Percentiles rank a stretch among this genome's conserved stretches.
phyloP scores from a whole-genome alignment of 163 green algal species.

The Scenedesmus sp. region DNA sequence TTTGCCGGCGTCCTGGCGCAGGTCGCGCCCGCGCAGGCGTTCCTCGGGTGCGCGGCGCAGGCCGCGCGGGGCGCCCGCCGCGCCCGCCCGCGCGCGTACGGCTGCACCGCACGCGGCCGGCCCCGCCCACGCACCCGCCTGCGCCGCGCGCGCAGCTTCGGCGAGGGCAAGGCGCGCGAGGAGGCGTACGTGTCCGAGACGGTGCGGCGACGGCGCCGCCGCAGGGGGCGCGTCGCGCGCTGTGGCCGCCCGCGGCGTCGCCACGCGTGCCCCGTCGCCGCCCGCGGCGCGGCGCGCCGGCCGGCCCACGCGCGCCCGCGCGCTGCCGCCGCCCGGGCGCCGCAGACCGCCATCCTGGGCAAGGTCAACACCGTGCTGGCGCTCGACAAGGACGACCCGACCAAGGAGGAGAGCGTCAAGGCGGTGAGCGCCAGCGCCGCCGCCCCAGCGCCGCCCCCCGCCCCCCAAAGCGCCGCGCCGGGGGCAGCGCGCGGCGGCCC shows the following conservation, averaged over 20 bases:
- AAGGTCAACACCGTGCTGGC: slow-evolving; percentile 67
- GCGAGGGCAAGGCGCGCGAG: slow-evolving; percentile 50
- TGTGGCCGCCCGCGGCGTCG: too few species aligned
- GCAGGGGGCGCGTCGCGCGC: too few species aligned
- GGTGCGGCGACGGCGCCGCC: too few species aligned
- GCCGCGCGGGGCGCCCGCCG: too few species aligned
- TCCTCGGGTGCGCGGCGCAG: too few species aligned
- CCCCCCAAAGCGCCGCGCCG: too few species aligned
- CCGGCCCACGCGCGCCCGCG: neutral
- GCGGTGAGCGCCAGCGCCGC: slow-evolving; percentile 13
- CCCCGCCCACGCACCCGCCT: too few species aligned
- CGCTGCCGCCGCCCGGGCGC: neutral
- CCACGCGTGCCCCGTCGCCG: too few species aligned
- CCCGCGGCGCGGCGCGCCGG: neutral
- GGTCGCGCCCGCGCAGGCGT: slow-evolving; percentile 58
- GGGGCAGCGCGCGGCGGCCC: slow-evolving; percentile 53
- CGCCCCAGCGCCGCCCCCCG: too few species aligned
- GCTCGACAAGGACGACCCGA: slow-evolving; percentile 68
- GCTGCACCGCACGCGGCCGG: too few species aligned
- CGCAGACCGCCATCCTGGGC: slow-evolving; percentile 61
- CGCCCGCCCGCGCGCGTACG: too few species aligned
- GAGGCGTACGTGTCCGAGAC: slow-evolving; percentile 56
- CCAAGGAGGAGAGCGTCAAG: slow-evolving; percentile 59
- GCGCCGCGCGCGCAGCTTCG: too few species aligned
- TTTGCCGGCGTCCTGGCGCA: slow-evolving; percentile 36